phyloP scores from a whole-genome alignment of 257 asterid genomes.

The Solanum neorickii region DNA sequence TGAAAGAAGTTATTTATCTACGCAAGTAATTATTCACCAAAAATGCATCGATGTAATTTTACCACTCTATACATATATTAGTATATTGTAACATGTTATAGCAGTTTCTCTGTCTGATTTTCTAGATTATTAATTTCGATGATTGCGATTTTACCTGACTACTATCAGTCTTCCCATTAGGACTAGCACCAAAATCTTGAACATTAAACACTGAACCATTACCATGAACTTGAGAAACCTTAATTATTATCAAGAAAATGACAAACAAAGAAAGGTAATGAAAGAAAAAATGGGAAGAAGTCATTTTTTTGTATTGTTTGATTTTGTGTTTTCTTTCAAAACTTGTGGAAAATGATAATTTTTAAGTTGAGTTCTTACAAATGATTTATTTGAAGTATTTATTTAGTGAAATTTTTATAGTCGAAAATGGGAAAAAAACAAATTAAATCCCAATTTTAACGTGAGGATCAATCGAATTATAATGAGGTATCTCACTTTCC shows the following conservation, averaged over 20 bases:
- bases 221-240: neutral
- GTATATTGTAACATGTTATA: neutral
- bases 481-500: neutral
- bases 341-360: neutral
- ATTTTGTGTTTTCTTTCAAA: neutral
- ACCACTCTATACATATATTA: neutral
- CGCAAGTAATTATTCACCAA: neutral
- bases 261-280: neutral
- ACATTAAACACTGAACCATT: neutral
- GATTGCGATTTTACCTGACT: neutral
- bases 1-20: neutral
- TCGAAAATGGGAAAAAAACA: neutral
- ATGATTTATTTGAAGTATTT: neutral
- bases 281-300: neutral
- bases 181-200: neutral
- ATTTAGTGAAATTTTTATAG: neutral
- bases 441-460: neutral
- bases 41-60: neutral
- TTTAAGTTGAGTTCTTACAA: neutral
- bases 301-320: neutral
- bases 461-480: neutral
- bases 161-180: neutral
- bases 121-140: neutral
- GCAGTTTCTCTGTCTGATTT: neutral
- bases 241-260: neutral